These are phyloP conservation scores for Alternaria postmessia DNA, from an alignment of 2,329 filamentous ascomycete genomes.

Conservation along the genomic window DNA sequence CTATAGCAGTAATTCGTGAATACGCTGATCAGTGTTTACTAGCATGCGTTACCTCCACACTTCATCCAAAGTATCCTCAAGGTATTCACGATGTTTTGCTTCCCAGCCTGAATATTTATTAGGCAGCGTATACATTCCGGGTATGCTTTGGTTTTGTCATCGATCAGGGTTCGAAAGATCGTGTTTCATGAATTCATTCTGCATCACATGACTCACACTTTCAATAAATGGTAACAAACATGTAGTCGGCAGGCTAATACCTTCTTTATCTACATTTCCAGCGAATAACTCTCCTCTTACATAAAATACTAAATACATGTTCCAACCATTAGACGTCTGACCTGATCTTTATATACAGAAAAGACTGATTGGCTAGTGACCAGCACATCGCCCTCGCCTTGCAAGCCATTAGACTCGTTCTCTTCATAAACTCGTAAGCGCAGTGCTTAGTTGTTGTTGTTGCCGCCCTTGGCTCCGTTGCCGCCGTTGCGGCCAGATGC, in stretches of 20 bases:
- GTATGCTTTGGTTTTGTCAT: not conserved
- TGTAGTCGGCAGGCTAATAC: conserved; percentile 2
- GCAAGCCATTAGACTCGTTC: not conserved
- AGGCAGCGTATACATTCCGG: no score
- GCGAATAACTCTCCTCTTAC: not conserved
- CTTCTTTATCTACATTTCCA: not conserved
- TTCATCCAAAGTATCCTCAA: not conserved
- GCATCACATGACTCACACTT: not conserved
- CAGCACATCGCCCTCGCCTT: conserved; percentile 12
- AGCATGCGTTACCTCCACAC: not conserved
- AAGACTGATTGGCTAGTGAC: conserved; percentile 7
- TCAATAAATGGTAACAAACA: not conserved
- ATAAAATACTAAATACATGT: not conserved
- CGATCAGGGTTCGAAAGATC: not conserved
- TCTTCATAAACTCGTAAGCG: not conserved
- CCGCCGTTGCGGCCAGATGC: not conserved
- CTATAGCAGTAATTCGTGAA: not conserved
- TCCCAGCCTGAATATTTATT: no score
- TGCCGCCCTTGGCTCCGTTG: not conserved
- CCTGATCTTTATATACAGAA: conserved; percentile 7
- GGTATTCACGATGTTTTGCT: no score
- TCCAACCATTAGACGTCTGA: conserved; percentile 3
- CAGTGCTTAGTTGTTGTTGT: conserved; percentile 5
- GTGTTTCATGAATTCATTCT: not conserved
- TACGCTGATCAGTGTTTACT: not conserved